Base-by-base conservation (phyloP, 2,329 filamentous ascomycete species). In the Penicillium griseofulvum region DNA sequence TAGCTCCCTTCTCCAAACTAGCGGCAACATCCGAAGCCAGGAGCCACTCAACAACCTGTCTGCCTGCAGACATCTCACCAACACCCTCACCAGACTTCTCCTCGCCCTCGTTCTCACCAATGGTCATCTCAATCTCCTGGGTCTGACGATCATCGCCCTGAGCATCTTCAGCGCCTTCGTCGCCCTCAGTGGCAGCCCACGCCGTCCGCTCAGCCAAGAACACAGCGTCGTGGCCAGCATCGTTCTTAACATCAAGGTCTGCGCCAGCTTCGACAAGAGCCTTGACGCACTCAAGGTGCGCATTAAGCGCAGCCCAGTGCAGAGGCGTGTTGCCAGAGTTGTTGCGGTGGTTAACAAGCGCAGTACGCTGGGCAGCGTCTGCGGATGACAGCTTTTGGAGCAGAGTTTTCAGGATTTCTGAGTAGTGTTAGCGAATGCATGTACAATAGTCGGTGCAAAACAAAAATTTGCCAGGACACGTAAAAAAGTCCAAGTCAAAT, bases 301-400 rank as follows among this genome's bases (percentile, higher is more conserved):
- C 92, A 52, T 95, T 94, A 52, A 97, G 78, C 0, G 91, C 89
- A 0, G 93, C 93, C 92, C 92, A 97, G 76, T 99, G 94, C 55
- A 99, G 79, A 0, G 91, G 84, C 0, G 93, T 97, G 77, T 97
- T 97, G 42, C 91, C 92, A 43, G 89, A 87, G 58, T 85, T 79
- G 68, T 99, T 99, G 58, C 83, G 80, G 71, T 78, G 73, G 70
- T 79, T 75, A 47, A 80, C 51, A 4, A 78, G 65, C 5, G 67
- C 58, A 29, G 52, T 64, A 49, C 57, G 63, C 55, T 66, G 61
- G 36, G 60, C 41, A 19, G 44, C 47, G 34, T 63, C 58, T 41
- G 55, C 45, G 44, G 59, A 45, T 44, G 61, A 59, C 49, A 81
- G 70, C 26, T 70, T 66, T 58, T 73, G 73, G 37, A 82, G 76